Conservation (phyloP, 108 stramenopile genomes). For the Bacterosira constricta region DNA sequence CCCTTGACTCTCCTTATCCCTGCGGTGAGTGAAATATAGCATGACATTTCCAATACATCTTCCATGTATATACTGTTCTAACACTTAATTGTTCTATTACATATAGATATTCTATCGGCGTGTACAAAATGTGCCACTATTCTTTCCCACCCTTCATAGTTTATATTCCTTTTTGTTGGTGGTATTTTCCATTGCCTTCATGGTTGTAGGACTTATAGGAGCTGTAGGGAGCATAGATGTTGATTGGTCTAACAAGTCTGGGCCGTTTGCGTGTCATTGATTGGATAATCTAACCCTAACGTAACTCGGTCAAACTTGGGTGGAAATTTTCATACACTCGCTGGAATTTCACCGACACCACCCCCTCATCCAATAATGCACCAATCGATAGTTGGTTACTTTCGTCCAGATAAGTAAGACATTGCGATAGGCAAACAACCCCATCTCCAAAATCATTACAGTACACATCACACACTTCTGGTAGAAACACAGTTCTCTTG, state of each 20-base stretch:
- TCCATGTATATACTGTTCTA: no score
- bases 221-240: slow-evolving; percentile 57
- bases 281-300: not conserved
- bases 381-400: slow-evolving; percentile 35
- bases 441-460: slow-evolving; percentile 79
- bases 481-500: slow-evolving; percentile 63
- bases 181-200: slow-evolving; percentile 54
- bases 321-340: slow-evolving; percentile 31
- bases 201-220: slow-evolving; percentile 61
- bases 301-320: slow-evolving; percentile 9
- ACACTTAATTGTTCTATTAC: no score
- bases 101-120: slow-evolving; percentile 61
- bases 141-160: slow-evolving; percentile 15
- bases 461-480: slow-evolving; percentile 88
- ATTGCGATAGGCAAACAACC: slow-evolving; percentile 52
- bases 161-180: slow-evolving; percentile 45
- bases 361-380: slow-evolving; percentile 31
- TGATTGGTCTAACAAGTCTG: slow-evolving; percentile 61
- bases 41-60: no score
- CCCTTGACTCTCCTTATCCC: slow-evolving; percentile 72
- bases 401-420: slow-evolving; percentile 63
- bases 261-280: slow-evolving; percentile 49
- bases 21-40: no score
- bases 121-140: slow-evolving; percentile 31
- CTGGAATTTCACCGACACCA: slow-evolving; percentile 26